Evolutionary conservation across 805 yeast genomes (phyloP).

Genomic region (Scheffersomyces ergatensis): DNA sequence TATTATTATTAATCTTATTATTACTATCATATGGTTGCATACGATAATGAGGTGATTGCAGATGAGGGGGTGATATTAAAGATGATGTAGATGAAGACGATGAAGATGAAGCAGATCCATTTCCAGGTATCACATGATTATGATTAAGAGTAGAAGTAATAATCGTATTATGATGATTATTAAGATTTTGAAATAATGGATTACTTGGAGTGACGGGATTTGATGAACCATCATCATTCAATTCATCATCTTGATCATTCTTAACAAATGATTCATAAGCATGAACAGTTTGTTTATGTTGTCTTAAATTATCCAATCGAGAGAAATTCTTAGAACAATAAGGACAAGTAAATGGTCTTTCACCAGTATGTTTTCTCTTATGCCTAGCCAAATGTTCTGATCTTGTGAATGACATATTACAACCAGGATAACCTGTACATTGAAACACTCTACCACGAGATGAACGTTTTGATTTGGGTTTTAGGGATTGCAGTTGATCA

Average conservation of each 20-base stretch:
- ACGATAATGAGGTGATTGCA: conserved; percentile 5
- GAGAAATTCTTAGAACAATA: conserved; percentile 78
- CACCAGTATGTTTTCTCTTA: conserved; percentile 92
- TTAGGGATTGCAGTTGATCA: neutral
- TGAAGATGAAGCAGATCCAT: neutral
- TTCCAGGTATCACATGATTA: neutral
- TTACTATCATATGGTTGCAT: neutral
- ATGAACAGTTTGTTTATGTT: conserved; percentile 78
- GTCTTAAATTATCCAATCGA: conserved; percentile 83
- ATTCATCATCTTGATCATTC: conserved; percentile 9
- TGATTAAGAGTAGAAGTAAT: too few relatives aligned
- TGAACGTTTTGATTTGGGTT: conserved; percentile 25
- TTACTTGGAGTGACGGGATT: conserved; percentile 4
- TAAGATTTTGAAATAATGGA: neutral
- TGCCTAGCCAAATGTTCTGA: conserved; percentile 92
- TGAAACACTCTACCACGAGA: conserved; percentile 69
- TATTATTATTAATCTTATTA: neutral
- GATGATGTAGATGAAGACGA: neutral
- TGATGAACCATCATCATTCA: neutral
- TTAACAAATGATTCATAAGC: conserved; percentile 35
- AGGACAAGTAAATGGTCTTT: conserved; percentile 85
- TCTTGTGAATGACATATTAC: conserved; percentile 85
- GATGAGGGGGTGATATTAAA: conserved; percentile 4
- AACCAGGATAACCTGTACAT: conserved; percentile 83
- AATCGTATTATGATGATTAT: neutral